Conservation (phyloP, 306 rosid genomes). For the Hippophae tibetana region DNA sequence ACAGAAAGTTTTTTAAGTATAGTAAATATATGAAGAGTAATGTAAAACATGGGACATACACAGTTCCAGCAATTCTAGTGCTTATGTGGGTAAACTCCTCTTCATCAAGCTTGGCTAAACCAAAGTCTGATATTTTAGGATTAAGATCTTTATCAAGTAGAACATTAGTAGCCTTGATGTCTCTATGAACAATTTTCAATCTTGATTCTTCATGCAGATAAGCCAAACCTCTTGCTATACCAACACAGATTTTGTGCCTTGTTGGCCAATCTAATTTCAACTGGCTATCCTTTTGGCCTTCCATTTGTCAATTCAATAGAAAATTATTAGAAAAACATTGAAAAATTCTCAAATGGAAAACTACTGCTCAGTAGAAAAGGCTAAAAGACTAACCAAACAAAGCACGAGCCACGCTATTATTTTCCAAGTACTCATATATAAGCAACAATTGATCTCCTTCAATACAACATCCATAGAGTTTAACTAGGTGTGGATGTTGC, state of each 20-base stretch:
- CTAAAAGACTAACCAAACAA: slow-evolving; percentile 24
- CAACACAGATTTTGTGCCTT: slow-evolving; percentile 24
- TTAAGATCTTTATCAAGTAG: slow-evolving; percentile 29
- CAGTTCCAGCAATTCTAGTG: slow-evolving; percentile 33
- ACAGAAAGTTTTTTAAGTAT: neutral
- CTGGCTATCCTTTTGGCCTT: slow-evolving; percentile 11
- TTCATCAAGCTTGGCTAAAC: slow-evolving; percentile 36
- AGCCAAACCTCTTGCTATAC: slow-evolving; percentile 28
- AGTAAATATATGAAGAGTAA: neutral
- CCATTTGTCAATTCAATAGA: neutral
- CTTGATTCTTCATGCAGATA: slow-evolving; percentile 32
- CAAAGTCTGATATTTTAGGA: slow-evolving; percentile 32
- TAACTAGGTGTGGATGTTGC: slow-evolving; percentile 36
- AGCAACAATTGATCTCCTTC: slow-evolving; percentile 34
- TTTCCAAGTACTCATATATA: slow-evolving; percentile 28
- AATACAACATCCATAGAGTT: slow-evolving; percentile 31
- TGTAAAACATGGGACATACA: slow-evolving; percentile 6
- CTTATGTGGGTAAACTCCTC: slow-evolving; percentile 35
- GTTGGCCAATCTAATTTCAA: slow-evolving; percentile 25
- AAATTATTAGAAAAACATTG: neutral
- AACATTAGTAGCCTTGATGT: slow-evolving; percentile 39
- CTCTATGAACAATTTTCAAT: slow-evolving; percentile 36
- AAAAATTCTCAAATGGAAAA: neutral
- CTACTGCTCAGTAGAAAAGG: neutral
- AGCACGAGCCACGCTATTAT: slow-evolving; percentile 24